Conservation (phyloP, 169 alveolate species). For the Plasmodium gallinaceum region DNA sequence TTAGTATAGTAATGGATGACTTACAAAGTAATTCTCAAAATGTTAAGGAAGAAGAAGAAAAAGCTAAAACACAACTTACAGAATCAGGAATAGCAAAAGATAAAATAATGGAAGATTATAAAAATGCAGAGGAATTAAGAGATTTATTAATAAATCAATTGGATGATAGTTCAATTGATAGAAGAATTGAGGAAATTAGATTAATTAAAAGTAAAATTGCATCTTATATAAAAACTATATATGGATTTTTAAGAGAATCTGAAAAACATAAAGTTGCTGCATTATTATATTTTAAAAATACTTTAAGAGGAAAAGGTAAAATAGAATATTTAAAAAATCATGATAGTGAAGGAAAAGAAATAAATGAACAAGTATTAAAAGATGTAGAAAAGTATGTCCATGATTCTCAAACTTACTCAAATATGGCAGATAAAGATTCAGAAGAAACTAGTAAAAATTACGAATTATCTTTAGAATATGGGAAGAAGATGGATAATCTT, state of each 20-base stretch:
- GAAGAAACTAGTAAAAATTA: neutral
- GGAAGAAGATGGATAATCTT: neutral
- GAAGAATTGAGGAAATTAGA: no score
- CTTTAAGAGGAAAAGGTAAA: neutral
- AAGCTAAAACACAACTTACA: no score
- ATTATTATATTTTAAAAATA: neutral
- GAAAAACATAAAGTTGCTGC: neutral
- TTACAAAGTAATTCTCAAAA: no score
- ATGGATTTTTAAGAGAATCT: neutral
- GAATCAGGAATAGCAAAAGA: no score
- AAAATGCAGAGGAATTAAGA: no score
- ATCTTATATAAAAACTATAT: neutral
- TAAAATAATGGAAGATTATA: no score
- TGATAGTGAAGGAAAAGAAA: neutral
- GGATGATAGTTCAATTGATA: neutral
- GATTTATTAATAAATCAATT: no score
- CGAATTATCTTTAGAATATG: neutral
- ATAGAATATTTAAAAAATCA: conserved; percentile 7
- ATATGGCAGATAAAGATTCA: neutral
- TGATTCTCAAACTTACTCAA: neutral
- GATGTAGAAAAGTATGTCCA: neutral
- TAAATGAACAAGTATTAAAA: neutral
- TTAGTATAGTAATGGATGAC: no score
- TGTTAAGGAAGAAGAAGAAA: no score
- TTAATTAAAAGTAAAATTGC: no score